Evolutionary conservation across 31 red algal species (phyloP).

Genomic region (Odonthalia washingtoniensis): DNA sequence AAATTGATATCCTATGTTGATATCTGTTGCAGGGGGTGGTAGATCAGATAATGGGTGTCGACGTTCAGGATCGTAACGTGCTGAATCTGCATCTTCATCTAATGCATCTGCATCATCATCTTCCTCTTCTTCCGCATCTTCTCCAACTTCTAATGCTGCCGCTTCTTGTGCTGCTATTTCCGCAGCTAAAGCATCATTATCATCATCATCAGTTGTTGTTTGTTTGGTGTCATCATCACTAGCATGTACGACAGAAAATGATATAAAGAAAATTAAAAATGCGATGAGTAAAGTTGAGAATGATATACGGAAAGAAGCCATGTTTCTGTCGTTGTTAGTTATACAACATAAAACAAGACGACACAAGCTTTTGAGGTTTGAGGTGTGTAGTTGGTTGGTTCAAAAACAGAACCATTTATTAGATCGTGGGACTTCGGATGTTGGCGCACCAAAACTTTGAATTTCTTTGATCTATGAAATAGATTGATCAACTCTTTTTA

Average conservation of each 20-base stretch:
- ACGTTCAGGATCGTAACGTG: constrained; percentile 52
- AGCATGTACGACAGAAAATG: neutral
- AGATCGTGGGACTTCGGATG: no score
- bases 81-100: constrained; percentile 66
- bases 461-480: no score
- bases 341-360: no score
- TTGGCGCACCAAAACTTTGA: no score
- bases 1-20: constrained; percentile 54
- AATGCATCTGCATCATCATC: constrained; percentile 70
- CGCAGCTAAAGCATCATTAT: constrained; percentile 37
- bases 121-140: constrained; percentile 61
- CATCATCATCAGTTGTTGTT: no score
- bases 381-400: no score
- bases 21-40: constrained; percentile 48
- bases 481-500: no score
- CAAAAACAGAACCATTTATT: no score
- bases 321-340: no score
- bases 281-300: neutral
- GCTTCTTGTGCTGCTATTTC: constrained; percentile 56
- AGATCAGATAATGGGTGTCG: constrained; percentile 65
- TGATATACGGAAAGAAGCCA: neutral
- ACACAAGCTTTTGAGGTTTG: no score
- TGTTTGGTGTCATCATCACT: no score
- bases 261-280: neutral
- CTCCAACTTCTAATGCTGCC: constrained; percentile 53